phyloP scores from a whole-genome alignment of 78 protist species.

The slime mould (Dictyostelium discoideum) region DNA sequence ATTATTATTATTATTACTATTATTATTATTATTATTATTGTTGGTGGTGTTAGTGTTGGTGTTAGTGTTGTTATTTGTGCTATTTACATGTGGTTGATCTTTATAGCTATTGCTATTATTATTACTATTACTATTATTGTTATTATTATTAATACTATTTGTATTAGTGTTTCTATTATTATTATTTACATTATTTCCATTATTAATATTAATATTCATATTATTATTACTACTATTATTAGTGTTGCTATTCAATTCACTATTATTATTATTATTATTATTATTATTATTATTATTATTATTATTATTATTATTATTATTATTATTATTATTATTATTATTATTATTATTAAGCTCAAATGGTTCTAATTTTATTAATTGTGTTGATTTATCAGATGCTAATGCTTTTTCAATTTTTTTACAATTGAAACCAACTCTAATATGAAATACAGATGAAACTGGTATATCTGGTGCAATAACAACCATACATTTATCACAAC shows the following conservation, averaged over 20 bases:
- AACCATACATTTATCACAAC: constrained; percentile 61
- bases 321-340: background rate
- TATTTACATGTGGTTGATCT: background rate
- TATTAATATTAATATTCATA: background rate
- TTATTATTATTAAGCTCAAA: background rate
- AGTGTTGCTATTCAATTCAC: background rate
- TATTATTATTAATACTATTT: background rate
- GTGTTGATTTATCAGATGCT: background rate
- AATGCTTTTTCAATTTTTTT: constrained; percentile 49
- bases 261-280: background rate
- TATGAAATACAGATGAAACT: constrained; percentile 21
- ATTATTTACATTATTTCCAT: background rate
- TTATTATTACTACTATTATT: background rate
- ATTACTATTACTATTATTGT: background rate
- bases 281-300: background rate
- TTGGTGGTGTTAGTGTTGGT: background rate
- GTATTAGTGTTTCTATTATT: background rate
- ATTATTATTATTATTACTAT: background rate
- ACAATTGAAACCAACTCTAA: constrained; percentile 49
- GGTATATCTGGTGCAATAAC: constrained; percentile 43
- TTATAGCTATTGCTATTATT: background rate
- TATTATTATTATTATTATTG: too few species aligned
- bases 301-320: background rate
- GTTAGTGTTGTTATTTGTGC: background rate
- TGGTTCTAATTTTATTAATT: constrained; percentile 4